phyloP scores from a whole-genome alignment of 306 rosid species.

The Urtica urens region DNA sequence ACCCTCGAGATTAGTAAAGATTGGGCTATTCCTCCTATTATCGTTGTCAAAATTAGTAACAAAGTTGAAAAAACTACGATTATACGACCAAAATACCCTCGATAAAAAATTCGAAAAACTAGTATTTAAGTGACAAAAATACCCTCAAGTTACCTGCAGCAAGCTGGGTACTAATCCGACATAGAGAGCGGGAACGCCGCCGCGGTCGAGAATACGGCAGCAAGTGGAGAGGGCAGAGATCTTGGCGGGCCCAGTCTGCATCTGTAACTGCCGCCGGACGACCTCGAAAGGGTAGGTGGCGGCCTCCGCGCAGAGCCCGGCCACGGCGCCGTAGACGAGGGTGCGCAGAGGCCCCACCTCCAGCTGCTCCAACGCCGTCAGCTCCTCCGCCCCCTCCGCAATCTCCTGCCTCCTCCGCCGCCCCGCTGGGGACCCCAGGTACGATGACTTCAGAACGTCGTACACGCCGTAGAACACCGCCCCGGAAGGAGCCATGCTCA shows the following conservation, averaged over 20 bases:
- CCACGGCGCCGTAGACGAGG: conserved; percentile 68
- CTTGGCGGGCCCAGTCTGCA: conserved; percentile 67
- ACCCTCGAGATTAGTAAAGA: no score
- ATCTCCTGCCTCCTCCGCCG: conserved; percentile 50
- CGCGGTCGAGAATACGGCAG: conserved; percentile 63
- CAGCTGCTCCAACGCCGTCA: conserved; percentile 78
- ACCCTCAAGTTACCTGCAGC: conserved; percentile 68
- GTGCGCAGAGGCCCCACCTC: conserved; percentile 85
- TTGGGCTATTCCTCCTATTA: no score
- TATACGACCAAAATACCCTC: no score
- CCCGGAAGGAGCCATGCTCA: conserved; percentile 97
- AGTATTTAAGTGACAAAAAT: no score
- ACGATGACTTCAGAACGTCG: conserved; percentile 70
- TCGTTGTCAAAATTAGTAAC: no score
- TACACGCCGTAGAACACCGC: conserved; percentile 95
- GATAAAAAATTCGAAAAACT: no score
- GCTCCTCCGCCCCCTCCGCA: conserved; percentile 53
- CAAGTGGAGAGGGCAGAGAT: conserved; percentile 69
- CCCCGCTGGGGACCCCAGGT: conserved; percentile 90
- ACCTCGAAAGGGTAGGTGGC: conserved; percentile 97
- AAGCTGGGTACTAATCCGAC: conserved; percentile 90
- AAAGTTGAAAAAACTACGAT: no score
- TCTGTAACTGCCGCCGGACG: conserved; percentile 81
- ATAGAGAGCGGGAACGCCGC: conserved; percentile 87
- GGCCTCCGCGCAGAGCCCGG: conserved; percentile 93